Conservation (phyloP, 1,139 yeast genomes). For the Candida pseudoviswanathii region DNA sequence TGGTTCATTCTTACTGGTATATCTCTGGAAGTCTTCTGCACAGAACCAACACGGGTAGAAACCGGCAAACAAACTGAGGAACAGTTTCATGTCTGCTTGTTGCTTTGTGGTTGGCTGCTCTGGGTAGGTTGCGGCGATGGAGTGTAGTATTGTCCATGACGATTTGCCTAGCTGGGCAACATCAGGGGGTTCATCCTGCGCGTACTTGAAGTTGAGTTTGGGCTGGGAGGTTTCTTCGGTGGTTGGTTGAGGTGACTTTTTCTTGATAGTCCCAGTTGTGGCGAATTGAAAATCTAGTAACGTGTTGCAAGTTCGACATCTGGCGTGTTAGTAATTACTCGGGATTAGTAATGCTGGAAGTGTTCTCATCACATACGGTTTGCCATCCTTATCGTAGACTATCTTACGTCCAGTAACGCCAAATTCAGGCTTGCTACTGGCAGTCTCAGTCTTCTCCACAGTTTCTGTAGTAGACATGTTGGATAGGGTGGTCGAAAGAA, state of each 20-base stretch:
- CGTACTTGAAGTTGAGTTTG: constrained; percentile 18
- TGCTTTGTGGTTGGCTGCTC: constrained; percentile 59
- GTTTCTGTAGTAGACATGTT: constrained; percentile 3
- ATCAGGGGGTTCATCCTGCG: constrained; percentile 81
- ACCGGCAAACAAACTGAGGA: constrained; percentile 70
- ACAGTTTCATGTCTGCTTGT: constrained; percentile 72
- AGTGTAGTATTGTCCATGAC: constrained; percentile 91
- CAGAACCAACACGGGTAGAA: constrained; percentile 96
- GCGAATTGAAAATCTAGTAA: constrained; percentile 75
- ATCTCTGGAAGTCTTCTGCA: constrained; percentile 78
- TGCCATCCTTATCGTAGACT: constrained; percentile 83
- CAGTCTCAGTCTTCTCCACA: constrained; percentile 1
- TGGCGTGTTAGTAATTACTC: constrained; percentile 16
- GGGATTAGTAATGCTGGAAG: too few species aligned
- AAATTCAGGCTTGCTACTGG: constrained; percentile 33
- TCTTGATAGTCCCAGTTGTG: constrained; percentile 27
- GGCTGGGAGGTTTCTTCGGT: constrained; percentile 11
- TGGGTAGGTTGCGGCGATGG: constrained; percentile 91
- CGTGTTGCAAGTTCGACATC: constrained; percentile 85
- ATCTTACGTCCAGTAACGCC: constrained; percentile 71
- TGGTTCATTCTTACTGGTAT: constrained; percentile 64
- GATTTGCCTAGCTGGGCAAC: constrained; percentile 78
- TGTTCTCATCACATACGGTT: constrained; percentile 60
- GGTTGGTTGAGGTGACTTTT: constrained; percentile 12
- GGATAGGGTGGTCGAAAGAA: too few species aligned